Conservation (phyloP, 139 green algal genomes). For the Gonium pectorale region DNA sequence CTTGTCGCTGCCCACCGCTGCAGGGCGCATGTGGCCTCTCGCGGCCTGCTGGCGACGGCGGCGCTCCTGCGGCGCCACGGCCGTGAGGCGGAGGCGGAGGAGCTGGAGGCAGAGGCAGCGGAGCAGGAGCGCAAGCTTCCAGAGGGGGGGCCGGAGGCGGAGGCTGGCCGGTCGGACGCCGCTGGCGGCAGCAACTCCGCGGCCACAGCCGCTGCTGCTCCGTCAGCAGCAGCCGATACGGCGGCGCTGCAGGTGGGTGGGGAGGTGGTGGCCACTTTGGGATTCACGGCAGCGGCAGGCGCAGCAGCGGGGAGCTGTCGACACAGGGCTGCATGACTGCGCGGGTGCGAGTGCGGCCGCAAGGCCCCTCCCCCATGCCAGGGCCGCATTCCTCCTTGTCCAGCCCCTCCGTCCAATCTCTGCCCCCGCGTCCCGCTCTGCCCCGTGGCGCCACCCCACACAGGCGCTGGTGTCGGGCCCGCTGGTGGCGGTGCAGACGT, state of each 20-base stretch:
- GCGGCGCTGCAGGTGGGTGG: neutral
- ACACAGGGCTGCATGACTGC: no score
- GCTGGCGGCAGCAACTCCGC: neutral
- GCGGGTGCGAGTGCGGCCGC: neutral
- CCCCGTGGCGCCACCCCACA: neutral
- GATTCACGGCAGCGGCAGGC: neutral
- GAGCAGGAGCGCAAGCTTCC: neutral
- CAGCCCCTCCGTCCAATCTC: neutral
- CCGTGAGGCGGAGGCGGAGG: neutral
- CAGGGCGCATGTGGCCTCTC: conserved; percentile 1
- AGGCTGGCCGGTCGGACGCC: neutral
- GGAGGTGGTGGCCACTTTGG: neutral
- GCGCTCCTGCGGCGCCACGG: conserved; percentile 9
- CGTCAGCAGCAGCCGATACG: neutral
- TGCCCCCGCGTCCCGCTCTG: no score
- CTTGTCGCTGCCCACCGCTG: no score
- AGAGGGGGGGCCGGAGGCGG: neutral
- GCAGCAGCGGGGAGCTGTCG: no score
- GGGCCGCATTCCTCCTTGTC: neutral
- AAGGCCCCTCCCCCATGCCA: neutral
- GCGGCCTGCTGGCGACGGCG: neutral
- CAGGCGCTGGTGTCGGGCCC: conserved; percentile 7
- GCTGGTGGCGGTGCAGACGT: conserved; percentile 32
- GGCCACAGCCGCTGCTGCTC: no score
- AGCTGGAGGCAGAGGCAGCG: conserved; percentile 15